These are phyloP conservation scores for Pulveroboletus sp. DNA, from an alignment of 768 basidiomycete species.

Conservation along the genomic window DNA sequence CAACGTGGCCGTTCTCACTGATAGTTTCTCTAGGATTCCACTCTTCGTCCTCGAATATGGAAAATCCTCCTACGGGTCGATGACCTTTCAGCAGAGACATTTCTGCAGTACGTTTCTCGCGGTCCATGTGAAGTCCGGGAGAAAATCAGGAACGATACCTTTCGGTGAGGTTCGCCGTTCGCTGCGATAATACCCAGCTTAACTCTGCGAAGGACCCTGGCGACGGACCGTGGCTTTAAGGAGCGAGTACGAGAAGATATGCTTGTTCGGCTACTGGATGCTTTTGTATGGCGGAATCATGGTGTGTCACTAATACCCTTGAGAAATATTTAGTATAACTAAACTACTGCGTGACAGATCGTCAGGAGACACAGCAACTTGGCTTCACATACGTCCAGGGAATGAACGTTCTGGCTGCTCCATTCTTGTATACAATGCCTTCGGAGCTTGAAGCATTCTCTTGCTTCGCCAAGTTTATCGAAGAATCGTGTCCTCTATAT, in stretches of 20 bases:
- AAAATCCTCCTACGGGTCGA: slow-evolving; percentile 86
- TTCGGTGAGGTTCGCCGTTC: slow-evolving; percentile 53
- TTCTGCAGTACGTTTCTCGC: slow-evolving; percentile 72
- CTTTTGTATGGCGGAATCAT: slow-evolving; percentile 94
- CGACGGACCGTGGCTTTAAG: slow-evolving; percentile 97
- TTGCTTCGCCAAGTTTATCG: slow-evolving; percentile 95
- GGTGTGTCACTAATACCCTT: slow-evolving; percentile 41
- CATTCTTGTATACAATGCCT: slow-evolving; percentile 96
- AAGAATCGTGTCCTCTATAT: slow-evolving; percentile 91
- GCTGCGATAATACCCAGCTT: not conserved
- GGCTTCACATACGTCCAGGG: slow-evolving; percentile 98
- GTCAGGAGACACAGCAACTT: slow-evolving; percentile 71
- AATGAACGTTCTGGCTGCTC: slow-evolving; percentile 98
- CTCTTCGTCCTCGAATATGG: slow-evolving; percentile 90
- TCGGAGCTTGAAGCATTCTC: slow-evolving; percentile 98
- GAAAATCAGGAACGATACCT: slow-evolving; percentile 96
- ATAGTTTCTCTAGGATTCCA: slow-evolving; percentile 54
- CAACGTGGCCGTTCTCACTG: not conserved
- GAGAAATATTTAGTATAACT: not conserved
- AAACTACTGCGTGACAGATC: slow-evolving; percentile 42
- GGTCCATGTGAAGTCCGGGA: slow-evolving; percentile 86
- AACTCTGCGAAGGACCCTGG: slow-evolving; percentile 59
- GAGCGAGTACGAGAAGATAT: slow-evolving; percentile 95
- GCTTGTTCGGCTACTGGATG: slow-evolving; percentile 93
- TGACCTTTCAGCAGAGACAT: slow-evolving; percentile 70